Evolutionary conservation across 2,329 filamentous ascomycete species (phyloP), one percentile per base, ranked within the genome.

Genomic region (Paraconiothyrium sp.): DNA sequence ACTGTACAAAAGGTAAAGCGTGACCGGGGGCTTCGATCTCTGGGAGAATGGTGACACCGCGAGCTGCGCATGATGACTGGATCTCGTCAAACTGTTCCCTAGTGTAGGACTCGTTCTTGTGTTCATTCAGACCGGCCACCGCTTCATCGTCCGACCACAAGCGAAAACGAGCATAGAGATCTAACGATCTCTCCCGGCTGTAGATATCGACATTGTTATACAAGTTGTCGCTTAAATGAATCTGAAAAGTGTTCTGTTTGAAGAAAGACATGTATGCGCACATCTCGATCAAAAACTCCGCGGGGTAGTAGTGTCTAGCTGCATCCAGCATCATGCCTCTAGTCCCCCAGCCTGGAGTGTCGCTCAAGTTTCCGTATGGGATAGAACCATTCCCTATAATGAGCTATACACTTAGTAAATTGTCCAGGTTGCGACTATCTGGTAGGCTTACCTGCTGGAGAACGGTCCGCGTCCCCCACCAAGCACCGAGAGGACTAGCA

Each of bases 141-240:
- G 78, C 78, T 0, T 80, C 68, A 10, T 79, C 76, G 27, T 86
- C 82, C 0, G 85, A 87, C 70, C 80, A 82, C 2, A 87, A 76
- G 0, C 86, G 79, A 68, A 89, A 89, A 6, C 84, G 79, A 1
- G 86, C 83, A 62, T 88, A 88, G 0, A 88, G 77, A 11, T 82
- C 73, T 32, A 84, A 70, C 57, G 81, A 84, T 0, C 79, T 80
- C 51, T 84, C 81, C 20, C 79, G 77, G 3, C 78, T 80, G 50
- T 87, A 86, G 20, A 82, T 78, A 20, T 80, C 66, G 4, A 70
- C 59, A 13, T 76, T 68, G 5, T 69, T 59, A 14, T 75, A 85
- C 74, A 11, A 77, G 74, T 11, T 87, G 69, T 82, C 80, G 62
- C 78, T 81, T 5, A 79, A 74, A 60, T 82, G 80, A 59, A 81